Base-by-base conservation (phyloP, 805 yeast genomes). In the Torulaspora franciscae region DNA sequence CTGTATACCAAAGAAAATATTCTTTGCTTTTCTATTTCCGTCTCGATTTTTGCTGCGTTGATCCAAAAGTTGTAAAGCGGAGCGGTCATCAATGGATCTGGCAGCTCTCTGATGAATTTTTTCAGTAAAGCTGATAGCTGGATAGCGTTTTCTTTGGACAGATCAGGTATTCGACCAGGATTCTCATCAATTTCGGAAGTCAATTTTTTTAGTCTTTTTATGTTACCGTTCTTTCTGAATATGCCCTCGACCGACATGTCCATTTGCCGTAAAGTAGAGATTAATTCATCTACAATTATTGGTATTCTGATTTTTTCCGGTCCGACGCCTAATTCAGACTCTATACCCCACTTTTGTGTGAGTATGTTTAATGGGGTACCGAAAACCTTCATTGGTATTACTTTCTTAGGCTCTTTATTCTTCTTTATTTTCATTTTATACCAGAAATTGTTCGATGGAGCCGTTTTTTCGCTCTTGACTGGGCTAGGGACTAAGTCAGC, bases 191-290 rank as follows among this genome's bases (percentile, higher is more conserved):
- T 83, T 38, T 71, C 75, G 43, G 80, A 87, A 0, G 88, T 77
- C 46, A 90, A 68, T 52, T 82, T 85, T 54, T 83, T 79, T 40
- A 91, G 70, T 36, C 85, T 76, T 56, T 89, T 80, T 59, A 93
- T 90, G 61, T 93, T 93, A 58, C 99, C 99, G 61, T 93, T 93
- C 60, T 90, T 84, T 57, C 99, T 79, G 75, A 93, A 93, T 4
- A 93, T 83, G 48, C 99, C 99, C 65, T 93, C 99, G 25, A 82
- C 89, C 2, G 97, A 86, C 83, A 91, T 79, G 66, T 93, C 98
- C 73, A 86, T 88, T 48, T 84, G 91, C 42, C 86, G 77, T 71
- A 93, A 76, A 0, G 95, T 85, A 25, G 79, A 76, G 28, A 93
- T 79, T 13, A 90, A 70, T 57, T 93, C 98, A 57, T 91, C 98